Conservation (phyloP, 1,284 basidiomycete species). For the Cutaneotrichosporon dermatis region DNA sequence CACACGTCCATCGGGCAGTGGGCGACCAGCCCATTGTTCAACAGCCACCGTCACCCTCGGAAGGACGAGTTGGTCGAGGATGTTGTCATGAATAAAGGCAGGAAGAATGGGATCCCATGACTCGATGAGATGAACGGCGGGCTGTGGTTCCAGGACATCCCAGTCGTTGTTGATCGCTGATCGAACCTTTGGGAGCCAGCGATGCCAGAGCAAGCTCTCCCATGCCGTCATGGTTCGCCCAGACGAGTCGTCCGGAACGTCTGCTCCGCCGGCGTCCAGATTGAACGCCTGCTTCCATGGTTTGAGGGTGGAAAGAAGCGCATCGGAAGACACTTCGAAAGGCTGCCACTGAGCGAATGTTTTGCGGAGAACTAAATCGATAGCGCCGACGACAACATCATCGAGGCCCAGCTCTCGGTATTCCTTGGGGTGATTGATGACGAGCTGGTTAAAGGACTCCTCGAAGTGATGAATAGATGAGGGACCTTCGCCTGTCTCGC, state of each 20-base stretch:
- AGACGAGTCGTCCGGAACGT: constrained; percentile 2
- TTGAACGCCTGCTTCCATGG: constrained; percentile 45
- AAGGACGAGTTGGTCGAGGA: constrained; percentile 89
- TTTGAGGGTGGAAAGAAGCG: constrained; percentile 39
- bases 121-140: constrained; percentile 78
- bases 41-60: constrained; percentile 84
- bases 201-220: constrained; percentile 87
- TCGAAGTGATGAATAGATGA: constrained; percentile 66
- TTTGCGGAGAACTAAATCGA: constrained; percentile 59
- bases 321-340: constrained; percentile 36
- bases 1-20: constrained; percentile 26
- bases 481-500: constrained; percentile 49
- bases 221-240: constrained; percentile 77
- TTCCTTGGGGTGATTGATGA: constrained; percentile 68
- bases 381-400: constrained; percentile 85
- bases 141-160: constrained; percentile 66
- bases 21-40: constrained; percentile 67
- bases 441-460: constrained; percentile 63
- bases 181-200: constrained; percentile 92
- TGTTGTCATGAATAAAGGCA: constrained; percentile 85
- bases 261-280: constrained; percentile 10
- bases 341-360: constrained; percentile 40
- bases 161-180: constrained; percentile 90
- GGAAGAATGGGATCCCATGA: constrained; percentile 84
- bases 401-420: constrained; percentile 77